Evolutionary conservation across 345 rosid species (phyloP).

Genomic region (Aquilaria yunnanensis): DNA sequence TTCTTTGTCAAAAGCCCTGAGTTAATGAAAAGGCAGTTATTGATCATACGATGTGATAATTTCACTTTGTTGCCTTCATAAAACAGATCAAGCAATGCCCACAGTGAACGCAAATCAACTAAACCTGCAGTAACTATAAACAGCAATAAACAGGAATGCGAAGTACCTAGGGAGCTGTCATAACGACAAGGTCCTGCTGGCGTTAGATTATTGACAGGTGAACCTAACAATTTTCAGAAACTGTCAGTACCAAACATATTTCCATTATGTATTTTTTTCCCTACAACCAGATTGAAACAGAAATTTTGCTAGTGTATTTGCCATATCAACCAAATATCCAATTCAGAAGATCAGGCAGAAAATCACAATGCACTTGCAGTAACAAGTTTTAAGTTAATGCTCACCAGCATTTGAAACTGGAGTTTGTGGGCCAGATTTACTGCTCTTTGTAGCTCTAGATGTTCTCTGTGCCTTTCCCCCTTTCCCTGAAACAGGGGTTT

Average conservation of each 20-base stretch:
- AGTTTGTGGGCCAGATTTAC: conserved; percentile 52
- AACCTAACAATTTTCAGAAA: conserved; percentile 60
- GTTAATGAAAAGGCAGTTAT: conserved; percentile 15
- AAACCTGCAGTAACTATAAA: conserved; percentile 3
- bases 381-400: conserved; percentile 7
- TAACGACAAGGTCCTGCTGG: conserved; percentile 92
- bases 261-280: conserved; percentile 7
- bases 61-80: conserved; percentile 3
- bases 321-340: not conserved
- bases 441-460: conserved; percentile 55
- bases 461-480: conserved; percentile 62
- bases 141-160: not conserved
- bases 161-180: conserved; percentile 93
- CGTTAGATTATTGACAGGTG: conserved; percentile 71
- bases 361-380: too few species aligned
- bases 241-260: conserved; percentile 13
- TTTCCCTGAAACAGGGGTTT: conserved; percentile 73
- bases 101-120: not conserved
- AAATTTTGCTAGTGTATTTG: conserved; percentile 8
- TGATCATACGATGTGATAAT: not conserved
- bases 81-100: not conserved
- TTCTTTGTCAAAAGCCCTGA: conserved; percentile 97
- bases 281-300: not conserved
- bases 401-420: conserved; percentile 64
- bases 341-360: too few species aligned